phyloP scores from a whole-genome alignment of 179 eudicot species.

The Beta macrorhiza region DNA sequence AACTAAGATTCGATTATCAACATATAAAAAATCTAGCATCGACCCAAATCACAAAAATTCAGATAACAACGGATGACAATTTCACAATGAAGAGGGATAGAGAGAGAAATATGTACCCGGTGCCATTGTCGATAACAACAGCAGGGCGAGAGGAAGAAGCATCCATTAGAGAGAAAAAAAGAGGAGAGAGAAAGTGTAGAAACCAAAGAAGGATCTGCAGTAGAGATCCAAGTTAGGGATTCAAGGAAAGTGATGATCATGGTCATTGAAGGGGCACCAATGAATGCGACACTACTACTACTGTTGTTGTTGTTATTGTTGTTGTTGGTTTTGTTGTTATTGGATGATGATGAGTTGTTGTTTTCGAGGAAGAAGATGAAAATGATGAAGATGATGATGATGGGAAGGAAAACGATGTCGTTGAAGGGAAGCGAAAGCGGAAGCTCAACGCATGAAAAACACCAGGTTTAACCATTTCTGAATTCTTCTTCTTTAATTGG shows the following conservation, averaged over 20 bases:
- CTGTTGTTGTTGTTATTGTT: not conserved
- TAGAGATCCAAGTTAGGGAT: slow-evolving; percentile 46
- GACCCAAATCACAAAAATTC: slow-evolving; percentile 18
- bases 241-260: slow-evolving; percentile 44
- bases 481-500: not conserved
- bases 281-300: not conserved
- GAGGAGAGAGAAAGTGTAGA: slow-evolving; percentile 14
- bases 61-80: not conserved
- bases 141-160: slow-evolving; percentile 76
- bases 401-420: slow-evolving; percentile 25
- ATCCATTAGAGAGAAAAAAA: slow-evolving; percentile 47
- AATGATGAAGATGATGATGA: slow-evolving; percentile 9
- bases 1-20: not conserved
- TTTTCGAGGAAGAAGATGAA: too few species aligned
- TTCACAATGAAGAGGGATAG: not conserved
- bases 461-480: slow-evolving; percentile 23
- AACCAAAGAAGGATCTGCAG: slow-evolving; percentile 44
- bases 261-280: slow-evolving; percentile 31
- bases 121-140: slow-evolving; percentile 91
- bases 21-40: slow-evolving; percentile 15
- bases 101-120: slow-evolving; percentile 49
- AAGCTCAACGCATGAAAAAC: slow-evolving; percentile 21
- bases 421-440: slow-evolving; percentile 22
- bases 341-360: not conserved
- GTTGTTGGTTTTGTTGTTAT: not conserved